Evolutionary conservation across 2,329 filamentous ascomycete species (phyloP).

Genomic region (Trichophaea hybrida): DNA sequence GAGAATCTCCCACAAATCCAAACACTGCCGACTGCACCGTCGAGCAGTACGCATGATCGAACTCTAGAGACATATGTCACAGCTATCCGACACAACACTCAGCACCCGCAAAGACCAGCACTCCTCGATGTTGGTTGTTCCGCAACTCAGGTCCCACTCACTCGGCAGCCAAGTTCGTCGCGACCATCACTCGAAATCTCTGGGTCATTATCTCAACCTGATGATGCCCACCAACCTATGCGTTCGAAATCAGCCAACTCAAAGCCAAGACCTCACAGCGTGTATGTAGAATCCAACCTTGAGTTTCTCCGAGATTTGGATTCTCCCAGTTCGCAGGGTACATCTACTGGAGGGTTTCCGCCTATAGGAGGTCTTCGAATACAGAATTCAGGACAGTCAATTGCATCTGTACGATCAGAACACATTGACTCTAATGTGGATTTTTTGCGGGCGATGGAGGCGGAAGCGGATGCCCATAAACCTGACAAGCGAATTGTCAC

Average conservation of each 20-base stretch:
- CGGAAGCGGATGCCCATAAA: slow-evolving; percentile 41
- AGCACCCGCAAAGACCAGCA: slow-evolving; percentile 8
- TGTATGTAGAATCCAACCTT: slow-evolving; percentile 66
- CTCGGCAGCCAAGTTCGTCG: slow-evolving; percentile 17
- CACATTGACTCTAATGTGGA: slow-evolving; percentile 67
- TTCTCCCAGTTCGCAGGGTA: slow-evolving; percentile 30
- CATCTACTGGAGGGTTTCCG: slow-evolving; percentile 27
- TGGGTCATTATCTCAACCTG: slow-evolving; percentile 10
- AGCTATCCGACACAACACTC: slow-evolving; percentile 2
- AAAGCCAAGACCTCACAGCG: slow-evolving; percentile 60
- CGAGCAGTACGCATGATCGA: slow-evolving; percentile 22
- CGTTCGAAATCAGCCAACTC: slow-evolving; percentile 20
- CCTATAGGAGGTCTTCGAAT: slow-evolving; percentile 6
- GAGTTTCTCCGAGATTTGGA: slow-evolving; percentile 73
- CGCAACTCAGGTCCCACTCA: slow-evolving; percentile 6
- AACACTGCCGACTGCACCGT: slow-evolving; percentile 5
- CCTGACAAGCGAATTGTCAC: slow-evolving; percentile 37
- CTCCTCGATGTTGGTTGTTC: slow-evolving; percentile 21
- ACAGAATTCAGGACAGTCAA: slow-evolving; percentile 27
- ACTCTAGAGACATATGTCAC: slow-evolving; percentile 34
- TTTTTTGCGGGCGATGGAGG: slow-evolving; percentile 63
- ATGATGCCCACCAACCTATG: slow-evolving; percentile 11
- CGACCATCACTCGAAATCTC: slow-evolving; percentile 21
- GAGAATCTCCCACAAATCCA: not conserved
- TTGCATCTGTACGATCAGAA: slow-evolving; percentile 29